These are phyloP conservation scores for Saccharomycopsis capsularis DNA, from an alignment of 805 yeast genomes.

Conservation along the genomic window DNA sequence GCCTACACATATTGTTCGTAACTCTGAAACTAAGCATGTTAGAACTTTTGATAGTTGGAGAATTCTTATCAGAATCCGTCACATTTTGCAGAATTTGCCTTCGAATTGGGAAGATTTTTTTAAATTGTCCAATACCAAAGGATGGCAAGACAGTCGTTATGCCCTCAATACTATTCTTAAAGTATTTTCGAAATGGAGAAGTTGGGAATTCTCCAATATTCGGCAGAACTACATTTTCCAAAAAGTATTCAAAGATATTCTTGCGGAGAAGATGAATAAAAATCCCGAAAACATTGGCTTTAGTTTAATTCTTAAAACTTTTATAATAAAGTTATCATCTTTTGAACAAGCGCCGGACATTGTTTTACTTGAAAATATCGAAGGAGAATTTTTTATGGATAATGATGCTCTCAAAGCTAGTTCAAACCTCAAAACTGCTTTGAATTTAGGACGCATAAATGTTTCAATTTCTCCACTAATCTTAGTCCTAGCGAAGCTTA, in stretches of 20 bases:
- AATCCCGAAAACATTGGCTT: not conserved
- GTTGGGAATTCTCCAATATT: conserved; percentile 77
- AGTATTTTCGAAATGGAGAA: conserved; percentile 74
- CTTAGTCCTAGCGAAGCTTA: not conserved
- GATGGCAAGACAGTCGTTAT: conserved; percentile 35
- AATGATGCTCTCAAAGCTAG: not conserved
- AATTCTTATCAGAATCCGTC: conserved; percentile 69
- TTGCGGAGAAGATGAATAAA: not conserved
- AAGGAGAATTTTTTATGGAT: not conserved
- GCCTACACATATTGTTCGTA: conserved; percentile 74
- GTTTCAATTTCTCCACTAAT: not conserved
- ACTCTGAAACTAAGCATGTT: conserved; percentile 58
- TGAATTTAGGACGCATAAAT: not conserved
- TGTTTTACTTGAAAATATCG: not conserved
- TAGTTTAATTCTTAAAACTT: not conserved
- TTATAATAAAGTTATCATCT: too few relatives aligned
- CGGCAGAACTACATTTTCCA: conserved; percentile 50
- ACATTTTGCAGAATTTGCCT: conserved; percentile 58
- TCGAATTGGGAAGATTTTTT: conserved; percentile 40
- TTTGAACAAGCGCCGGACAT: not conserved
- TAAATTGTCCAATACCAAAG: conserved; percentile 26
- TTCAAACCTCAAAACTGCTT: not conserved
- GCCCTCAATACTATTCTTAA: conserved; percentile 51
- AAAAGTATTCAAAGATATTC: conserved; percentile 35
- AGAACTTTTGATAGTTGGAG: conserved; percentile 86